phyloP scores from a whole-genome alignment of 1,284 basidiomycete species.

The Tilletiaria anomala region DNA sequence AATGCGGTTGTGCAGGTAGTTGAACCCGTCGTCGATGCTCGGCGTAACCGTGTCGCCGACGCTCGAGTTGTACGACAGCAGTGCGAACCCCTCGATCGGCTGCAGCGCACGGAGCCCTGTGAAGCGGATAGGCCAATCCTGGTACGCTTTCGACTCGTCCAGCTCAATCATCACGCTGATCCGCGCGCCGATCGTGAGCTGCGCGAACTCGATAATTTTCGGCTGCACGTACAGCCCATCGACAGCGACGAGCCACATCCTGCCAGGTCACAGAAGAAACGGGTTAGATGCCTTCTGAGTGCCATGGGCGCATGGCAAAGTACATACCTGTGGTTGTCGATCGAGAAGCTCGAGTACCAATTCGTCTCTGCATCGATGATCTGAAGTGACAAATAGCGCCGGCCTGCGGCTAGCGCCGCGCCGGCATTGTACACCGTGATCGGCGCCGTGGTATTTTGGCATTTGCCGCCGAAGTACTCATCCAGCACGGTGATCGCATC shows the following conservation, averaged over 20 bases:
- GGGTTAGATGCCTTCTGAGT: too few species aligned
- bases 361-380: slow-evolving; percentile 10
- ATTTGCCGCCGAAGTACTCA: slow-evolving; percentile 11
- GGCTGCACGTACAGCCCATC: slow-evolving; percentile 16
- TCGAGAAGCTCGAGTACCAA: slow-evolving; percentile 9
- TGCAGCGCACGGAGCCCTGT: slow-evolving; percentile 15
- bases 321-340: too few species aligned
- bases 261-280: too few species aligned
- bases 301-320: too few species aligned
- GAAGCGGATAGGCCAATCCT: slow-evolving; percentile 13
- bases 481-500: slow-evolving; percentile 12
- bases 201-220: slow-evolving; percentile 11
- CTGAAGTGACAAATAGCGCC: not conserved
- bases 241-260: slow-evolving; percentile 15
- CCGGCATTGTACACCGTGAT: slow-evolving; percentile 11
- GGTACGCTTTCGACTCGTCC: slow-evolving; percentile 3
- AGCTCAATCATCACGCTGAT: slow-evolving; percentile 20
- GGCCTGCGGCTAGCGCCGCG: not conserved
- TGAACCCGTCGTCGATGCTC: not conserved
- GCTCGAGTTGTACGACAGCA: slow-evolving; percentile 14
- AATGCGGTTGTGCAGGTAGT: slow-evolving; percentile 3
- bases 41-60: not conserved
- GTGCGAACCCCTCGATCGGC: slow-evolving; percentile 15
- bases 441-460: slow-evolving; percentile 15
- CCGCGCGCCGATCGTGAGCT: slow-evolving; percentile 16